Evolutionary conservation across 257 asterid species (phyloP).

Genomic region (Fraxinus anomala): DNA sequence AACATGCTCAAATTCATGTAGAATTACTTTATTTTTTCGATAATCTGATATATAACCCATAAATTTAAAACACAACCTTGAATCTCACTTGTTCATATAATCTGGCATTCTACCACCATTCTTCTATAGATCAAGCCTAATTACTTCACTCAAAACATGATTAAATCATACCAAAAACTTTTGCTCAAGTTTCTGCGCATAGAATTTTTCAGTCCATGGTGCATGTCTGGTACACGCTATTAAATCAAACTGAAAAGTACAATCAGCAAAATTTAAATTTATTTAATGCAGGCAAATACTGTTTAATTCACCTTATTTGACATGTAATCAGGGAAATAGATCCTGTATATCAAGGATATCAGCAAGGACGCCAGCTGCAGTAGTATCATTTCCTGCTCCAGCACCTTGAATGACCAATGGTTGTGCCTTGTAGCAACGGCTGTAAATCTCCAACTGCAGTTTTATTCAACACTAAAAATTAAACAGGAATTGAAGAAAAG

Average conservation of each 20-base stretch:
- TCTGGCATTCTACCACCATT: neutral
- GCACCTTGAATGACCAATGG: slow-evolving; percentile 94
- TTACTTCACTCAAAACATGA: neutral
- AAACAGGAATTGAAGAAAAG: neutral
- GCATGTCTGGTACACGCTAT: neutral
- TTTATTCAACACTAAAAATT: neutral
- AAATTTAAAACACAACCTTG: neutral
- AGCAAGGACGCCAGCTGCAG: slow-evolving; percentile 91
- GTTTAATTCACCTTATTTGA: neutral
- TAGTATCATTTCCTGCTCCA: slow-evolving; percentile 91
- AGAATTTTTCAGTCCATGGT: neutral
- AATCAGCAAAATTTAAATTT: too few species aligned
- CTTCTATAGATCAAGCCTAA: neutral
- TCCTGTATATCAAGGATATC: slow-evolving; percentile 87
- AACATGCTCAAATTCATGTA: too few species aligned
- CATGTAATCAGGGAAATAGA: slow-evolving; percentile 40
- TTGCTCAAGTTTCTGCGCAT: neutral
- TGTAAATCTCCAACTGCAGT: slow-evolving; percentile 77
- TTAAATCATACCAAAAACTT: neutral
- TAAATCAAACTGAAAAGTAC: neutral
- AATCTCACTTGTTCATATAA: neutral
- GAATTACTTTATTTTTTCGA: neutral
- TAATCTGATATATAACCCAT: too few species aligned
- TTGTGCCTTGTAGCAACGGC: slow-evolving; percentile 70
- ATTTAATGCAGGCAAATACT: too few species aligned